Percentiles rank a stretch among this genome's conserved stretches.
phyloP scores from a whole-genome alignment of 495 filamentous ascomycete genomes.

The Talaromyces stipitatus region DNA sequence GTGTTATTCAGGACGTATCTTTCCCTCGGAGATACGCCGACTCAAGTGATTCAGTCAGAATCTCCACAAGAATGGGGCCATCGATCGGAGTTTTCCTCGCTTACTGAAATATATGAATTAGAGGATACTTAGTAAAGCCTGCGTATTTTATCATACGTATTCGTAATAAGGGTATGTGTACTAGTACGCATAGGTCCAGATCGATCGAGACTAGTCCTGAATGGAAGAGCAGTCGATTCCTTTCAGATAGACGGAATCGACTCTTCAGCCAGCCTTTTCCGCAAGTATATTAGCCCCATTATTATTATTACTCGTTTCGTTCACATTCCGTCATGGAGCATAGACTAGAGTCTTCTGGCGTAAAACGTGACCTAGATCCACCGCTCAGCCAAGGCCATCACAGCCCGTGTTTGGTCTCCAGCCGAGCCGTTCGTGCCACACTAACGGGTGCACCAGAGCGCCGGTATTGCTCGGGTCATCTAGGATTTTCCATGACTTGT shows the following conservation, averaged over 20 bases:
- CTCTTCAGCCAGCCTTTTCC: not conserved
- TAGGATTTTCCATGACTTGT: not conserved
- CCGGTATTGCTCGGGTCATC: not conserved
- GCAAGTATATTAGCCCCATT: not conserved
- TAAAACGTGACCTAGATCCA: not conserved
- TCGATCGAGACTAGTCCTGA: not conserved
- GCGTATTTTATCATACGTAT: too few relatives aligned
- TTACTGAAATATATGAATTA: too few relatives aligned
- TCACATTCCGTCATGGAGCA: not conserved
- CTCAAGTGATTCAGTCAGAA: not conserved
- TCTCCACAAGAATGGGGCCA: not conserved
- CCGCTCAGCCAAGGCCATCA: not conserved
- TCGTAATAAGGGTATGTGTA: too few relatives aligned
- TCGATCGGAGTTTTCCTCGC: not conserved
- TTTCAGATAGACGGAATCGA: not conserved
- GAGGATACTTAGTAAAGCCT: not conserved
- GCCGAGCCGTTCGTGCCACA: constrained; percentile 1
- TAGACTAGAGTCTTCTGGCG: not conserved
- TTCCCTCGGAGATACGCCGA: not conserved
- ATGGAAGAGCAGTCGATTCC: not conserved
- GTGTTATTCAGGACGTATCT: not conserved
- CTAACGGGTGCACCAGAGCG: not conserved
- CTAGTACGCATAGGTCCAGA: not conserved
- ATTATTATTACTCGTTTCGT: not conserved
- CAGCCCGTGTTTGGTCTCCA: not conserved